Evolutionary conservation across 805 yeast genomes (phyloP), one percentile per base, ranked within the genome.

Genomic region (Lachancea dasiensis): DNA sequence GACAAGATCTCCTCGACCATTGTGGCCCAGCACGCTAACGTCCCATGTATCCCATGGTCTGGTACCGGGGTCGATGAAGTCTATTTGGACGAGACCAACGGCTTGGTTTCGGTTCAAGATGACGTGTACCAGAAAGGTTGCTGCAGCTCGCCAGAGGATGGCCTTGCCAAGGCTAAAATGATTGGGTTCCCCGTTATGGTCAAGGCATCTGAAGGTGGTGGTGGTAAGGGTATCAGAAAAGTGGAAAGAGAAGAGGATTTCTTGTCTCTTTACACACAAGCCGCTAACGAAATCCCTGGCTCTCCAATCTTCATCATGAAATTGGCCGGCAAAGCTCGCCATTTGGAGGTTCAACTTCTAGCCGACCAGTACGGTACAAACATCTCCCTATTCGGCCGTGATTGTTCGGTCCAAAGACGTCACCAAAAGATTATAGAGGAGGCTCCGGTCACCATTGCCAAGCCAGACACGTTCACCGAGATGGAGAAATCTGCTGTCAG

Each of bases 151-250:
- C 87, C 97, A 34, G 92, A 81, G 54, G 95, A 90, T 54, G 99
- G 97, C 47, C 72, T 92, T 40, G 72, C 50, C 30, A 85, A 83
- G 61, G 98, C 98, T 43, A 76, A 72, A 52, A 62, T 73, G 55
- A 89, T 92, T 55, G 98, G 98, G 1, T 87, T 92, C 70, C 99
- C 99, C 22, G 95, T 92, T 38, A 92, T 92, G 99, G 80, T 92
- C 60, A 92, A 92, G 67, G 98, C 98, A 34, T 87, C 97, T 42
- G 99, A 92, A 78, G 99, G 99, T 72, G 99, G 99, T 67, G 99
- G 99, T 69, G 99, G 99, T 72, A 92, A 92, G 69, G 99, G 99
- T 76, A 92, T 92, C 64, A 82, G 99, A 71, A 87, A 87, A 67
- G 97, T 87, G 48, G 95, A 85, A 40, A 61, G 71, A 46, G 95